Base-by-base conservation (phyloP, 2,329 filamentous ascomycete genomes). In the Aspergillus proliferans region DNA sequence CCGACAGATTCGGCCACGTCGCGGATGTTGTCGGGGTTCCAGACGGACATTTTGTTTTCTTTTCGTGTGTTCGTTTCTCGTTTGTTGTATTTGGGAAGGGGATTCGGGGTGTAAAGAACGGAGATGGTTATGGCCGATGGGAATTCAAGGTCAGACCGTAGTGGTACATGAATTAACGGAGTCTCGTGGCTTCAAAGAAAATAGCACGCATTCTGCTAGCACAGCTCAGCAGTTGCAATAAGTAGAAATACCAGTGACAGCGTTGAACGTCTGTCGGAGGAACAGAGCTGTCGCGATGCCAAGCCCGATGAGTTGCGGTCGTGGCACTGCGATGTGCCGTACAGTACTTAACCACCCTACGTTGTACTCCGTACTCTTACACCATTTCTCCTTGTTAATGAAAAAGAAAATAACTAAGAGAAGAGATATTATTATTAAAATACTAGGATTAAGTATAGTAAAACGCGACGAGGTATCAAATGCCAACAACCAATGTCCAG, bases 1-100 rank as follows among this genome's bases (percentile, higher is more conserved):
- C 93, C 93, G 43, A 97, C 88, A 1, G 93, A 95, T 70, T 98
- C 93, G 58, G 93, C 92, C 52, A 97, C 91, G 68, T 98, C 93
- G 60, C 85, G 85, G 61, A 98, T 88, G 60, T 95, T 97, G 62
- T 98, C 93, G 15, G 88, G 84, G 66, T 96, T 97, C 93, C 93
- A 97, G 59, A 96, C 84, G 36, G 82, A 82, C 76, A 78, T 79
- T 41, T 44, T 64, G 58, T 43, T 41, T 7, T 10, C n/a, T 40
- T 18, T 26, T 30, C 10, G 6, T 43, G n/a, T n/a, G 14, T 19
- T 14, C 34, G 6, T 9, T 34, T 34, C 30, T 34, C 14, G 3
- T 36, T 36, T n/a, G 8, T n/a, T 36, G n/a, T 7, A 18, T 4
- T 9, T 36, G 33, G 6, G n/a, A 18, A 34, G 5, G 34, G 42